Evolutionary conservation across 768 basidiomycete genomes (phyloP).

Genomic region (Panus rudis): DNA sequence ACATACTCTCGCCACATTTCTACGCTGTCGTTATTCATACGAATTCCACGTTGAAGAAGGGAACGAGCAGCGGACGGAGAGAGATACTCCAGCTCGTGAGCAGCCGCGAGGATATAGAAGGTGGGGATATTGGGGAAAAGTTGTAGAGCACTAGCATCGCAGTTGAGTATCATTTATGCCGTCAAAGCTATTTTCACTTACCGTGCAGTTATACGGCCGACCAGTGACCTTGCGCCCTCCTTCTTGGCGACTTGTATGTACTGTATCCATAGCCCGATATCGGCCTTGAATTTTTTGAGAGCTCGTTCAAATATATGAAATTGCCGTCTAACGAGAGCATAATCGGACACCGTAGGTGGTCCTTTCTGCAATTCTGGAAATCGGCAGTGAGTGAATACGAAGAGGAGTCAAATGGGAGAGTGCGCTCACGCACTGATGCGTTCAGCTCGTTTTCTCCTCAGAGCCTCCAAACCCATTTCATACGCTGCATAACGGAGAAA

Average conservation of each 20-base stretch:
- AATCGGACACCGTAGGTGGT: constrained; percentile 70
- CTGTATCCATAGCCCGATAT: constrained; percentile 82
- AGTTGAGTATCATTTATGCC: not conserved
- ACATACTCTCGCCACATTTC: constrained; percentile 89
- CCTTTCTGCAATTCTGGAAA: constrained; percentile 27
- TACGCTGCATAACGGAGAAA: constrained; percentile 89
- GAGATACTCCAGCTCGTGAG: constrained; percentile 69
- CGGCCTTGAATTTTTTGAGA: constrained; percentile 79
- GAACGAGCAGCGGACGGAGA: constrained; percentile 77
- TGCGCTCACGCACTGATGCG: constrained; percentile 52
- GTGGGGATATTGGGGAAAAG: constrained; percentile 73
- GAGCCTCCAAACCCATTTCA: constrained; percentile 80
- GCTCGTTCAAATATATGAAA: constrained; percentile 91
- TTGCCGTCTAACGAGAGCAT: constrained; percentile 76
- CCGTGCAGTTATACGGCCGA: constrained; percentile 79
- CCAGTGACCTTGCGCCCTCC: constrained; percentile 71
- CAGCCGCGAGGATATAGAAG: constrained; percentile 79
- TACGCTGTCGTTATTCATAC: constrained; percentile 63
- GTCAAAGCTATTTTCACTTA: constrained; percentile 27
- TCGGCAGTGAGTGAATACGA: not conserved
- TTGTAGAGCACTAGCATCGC: constrained; percentile 62
- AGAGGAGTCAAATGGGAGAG: not conserved
- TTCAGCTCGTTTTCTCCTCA: constrained; percentile 68
- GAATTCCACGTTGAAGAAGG: constrained; percentile 78
- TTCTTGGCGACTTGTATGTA: constrained; percentile 82